Percentiles rank a stretch among this genome's conserved stretches.
Conservation (phyloP, 2,329 filamentous ascomycete genomes). For the Cercospora sojina region DNA sequence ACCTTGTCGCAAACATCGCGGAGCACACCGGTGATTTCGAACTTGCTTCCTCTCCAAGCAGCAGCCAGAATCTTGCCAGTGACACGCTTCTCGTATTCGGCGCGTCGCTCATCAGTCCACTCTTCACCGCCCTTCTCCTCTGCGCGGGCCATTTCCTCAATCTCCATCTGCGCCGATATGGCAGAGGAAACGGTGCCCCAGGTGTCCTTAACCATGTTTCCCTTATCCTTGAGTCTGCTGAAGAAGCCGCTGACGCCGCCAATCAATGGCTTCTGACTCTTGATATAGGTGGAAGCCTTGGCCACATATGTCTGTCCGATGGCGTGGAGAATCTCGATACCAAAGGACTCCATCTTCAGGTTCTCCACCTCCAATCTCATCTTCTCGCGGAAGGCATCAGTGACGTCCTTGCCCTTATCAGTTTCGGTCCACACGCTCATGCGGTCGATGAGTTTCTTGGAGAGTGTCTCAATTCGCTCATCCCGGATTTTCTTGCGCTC, state of each 20-base stretch:
- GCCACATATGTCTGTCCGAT: constrained; percentile 87
- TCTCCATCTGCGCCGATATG: constrained; percentile 95
- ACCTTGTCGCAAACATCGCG: constrained; percentile 91
- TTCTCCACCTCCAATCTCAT: constrained; percentile 94
- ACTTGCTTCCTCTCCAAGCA: constrained; percentile 93
- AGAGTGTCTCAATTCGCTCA: constrained; percentile 82
- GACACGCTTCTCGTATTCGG: constrained; percentile 90
- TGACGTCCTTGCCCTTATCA: constrained; percentile 83
- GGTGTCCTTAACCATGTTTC: constrained; percentile 92
- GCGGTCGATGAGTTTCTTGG: constrained; percentile 82
- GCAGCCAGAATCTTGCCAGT: constrained; percentile 98
- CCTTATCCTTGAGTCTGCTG: constrained; percentile 91
- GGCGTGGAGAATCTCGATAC: constrained; percentile 91
- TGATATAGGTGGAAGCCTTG: constrained; percentile 84
- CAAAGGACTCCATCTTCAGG: constrained; percentile 98
- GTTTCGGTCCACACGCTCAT: constrained; percentile 97
- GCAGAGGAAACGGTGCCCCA: constrained; percentile 97
- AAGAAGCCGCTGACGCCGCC: constrained; percentile 90
- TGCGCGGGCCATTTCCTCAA: constrained; percentile 97
- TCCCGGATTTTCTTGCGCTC: constrained; percentile 82
- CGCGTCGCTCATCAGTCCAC: constrained; percentile 97
- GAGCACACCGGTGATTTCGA: constrained; percentile 95
- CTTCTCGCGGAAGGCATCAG: constrained; percentile 87
- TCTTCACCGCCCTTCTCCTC: constrained; percentile 94
- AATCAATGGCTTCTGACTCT: constrained; percentile 87